Evolutionary conservation across 2,329 filamentous ascomycete genomes (phyloP), one percentile per base, ranked within the genome.

Genomic region (Bisporella sp.): DNA sequence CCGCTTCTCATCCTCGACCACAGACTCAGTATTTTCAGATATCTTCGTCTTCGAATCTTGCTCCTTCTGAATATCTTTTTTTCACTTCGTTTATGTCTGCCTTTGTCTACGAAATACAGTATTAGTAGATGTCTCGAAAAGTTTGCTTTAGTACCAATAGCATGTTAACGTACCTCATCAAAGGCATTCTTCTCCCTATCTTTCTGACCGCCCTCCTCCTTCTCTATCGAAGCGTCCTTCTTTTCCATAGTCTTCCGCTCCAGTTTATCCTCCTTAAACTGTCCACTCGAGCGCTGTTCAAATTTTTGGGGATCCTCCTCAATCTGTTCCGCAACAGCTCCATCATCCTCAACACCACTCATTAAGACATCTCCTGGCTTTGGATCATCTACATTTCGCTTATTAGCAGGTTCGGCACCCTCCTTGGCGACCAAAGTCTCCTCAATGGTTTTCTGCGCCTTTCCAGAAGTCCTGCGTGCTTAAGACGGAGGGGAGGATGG

Each of bases 1-100:
- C 33, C 68, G 69, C n/a, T 62, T 62, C 9, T 64, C 57, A 5
- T 67, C 61, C 28, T 69, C 57, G 5, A 67, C 51, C 21, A 62
- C 55, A 43, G 54, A 54, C 0, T 51, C 41, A n/a, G 54, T 58
- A 42, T 61, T 63, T 13, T 49, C 39, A 28, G 57, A 55, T 41
- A 62, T 59, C 8, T 68, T 45, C 12, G 52, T 57, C 30, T 64
- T 59, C 5, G 56, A 45, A 1, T 59, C 53, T 33, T 59, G 56
- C 7, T 60, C 51, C 30, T 60, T 51, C 28, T 64, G 51, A 21
- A 9, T 48, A 48, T 40, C 47, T 54, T 46, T 62, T 45, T 28
- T 64, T 52, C 7, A 49, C 49, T 39, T 46, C 54, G 45, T 62
- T 43, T 9, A 50, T 42, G 51, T 64, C 61, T 35, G 64, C 62